Base-by-base conservation (phyloP, 768 basidiomycete genomes). In the Suillus occidentalis region DNA sequence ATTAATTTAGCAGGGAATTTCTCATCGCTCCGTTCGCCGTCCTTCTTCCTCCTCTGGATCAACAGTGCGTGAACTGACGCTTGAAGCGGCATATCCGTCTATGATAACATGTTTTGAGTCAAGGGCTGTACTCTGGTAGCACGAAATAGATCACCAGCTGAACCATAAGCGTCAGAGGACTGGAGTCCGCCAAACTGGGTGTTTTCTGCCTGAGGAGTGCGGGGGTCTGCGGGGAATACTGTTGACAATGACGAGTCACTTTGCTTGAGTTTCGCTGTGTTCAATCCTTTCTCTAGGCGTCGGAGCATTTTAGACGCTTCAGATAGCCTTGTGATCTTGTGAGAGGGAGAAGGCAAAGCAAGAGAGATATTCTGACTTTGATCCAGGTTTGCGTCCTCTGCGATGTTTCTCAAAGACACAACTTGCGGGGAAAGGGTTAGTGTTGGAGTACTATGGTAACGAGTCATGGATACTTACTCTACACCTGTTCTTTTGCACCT, bases 291-390 rank as follows among this genome's bases (percentile, higher is more conserved):
- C 79, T 94, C 93, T 50, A 95, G 82, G 57, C 91, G 87, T 61
- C 92, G 87, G 61, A 94, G 87, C 90, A 93, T 91, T 75, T 94
- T 94, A 45, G 93, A 94, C 55, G 91, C 91, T 74, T 94, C 93
- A 43, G 92, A 94, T 50, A 95, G 80, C 76, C 92, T 94, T 68
- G 31, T 57, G 68, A 50, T 43, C 55, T n/a, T 10, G n/a, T 59
- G 39, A 47, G 45, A 37, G 36, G 22, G 14, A 10, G 37, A 28
- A 39, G 58, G 43, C 42, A 49, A 64, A 63, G 42, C 58, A 65
- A 66, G 64, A 63, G 65, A 45, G 34, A 61, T 59, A 52, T 53
- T 77, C 82, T 31, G 75, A 94, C 93, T 94, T 95, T 78, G 92
- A 94, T 70, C 92, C 93, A 20, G 92, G 92, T 72, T 95, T 95